Conservation (phyloP, 116 monocot species). For the Posidonia oceanica region DNA sequence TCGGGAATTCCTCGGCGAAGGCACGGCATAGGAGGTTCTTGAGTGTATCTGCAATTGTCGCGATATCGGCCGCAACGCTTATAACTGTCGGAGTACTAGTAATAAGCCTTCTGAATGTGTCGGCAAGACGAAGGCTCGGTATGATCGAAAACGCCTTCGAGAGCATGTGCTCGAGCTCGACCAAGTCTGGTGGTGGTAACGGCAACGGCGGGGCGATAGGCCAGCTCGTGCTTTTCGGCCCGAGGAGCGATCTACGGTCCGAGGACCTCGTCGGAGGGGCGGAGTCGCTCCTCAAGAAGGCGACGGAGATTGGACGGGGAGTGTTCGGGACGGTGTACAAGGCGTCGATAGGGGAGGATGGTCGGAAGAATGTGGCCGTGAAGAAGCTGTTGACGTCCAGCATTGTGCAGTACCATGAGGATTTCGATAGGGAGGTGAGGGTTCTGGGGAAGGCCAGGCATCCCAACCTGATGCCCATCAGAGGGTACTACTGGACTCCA, state of each 20-base stretch:
- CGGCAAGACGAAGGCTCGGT: slow-evolving; percentile 35
- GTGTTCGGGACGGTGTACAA: slow-evolving; percentile 57
- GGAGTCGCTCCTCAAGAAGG: slow-evolving; percentile 41
- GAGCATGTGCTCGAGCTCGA: slow-evolving; percentile 55
- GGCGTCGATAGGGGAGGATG: slow-evolving; percentile 28
- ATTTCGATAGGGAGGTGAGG: slow-evolving; percentile 69
- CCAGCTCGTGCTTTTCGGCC: slow-evolving; percentile 44
- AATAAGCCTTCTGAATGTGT: slow-evolving; percentile 47
- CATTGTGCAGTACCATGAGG: slow-evolving; percentile 47
- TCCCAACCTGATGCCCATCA: slow-evolving; percentile 57
- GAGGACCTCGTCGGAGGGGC: slow-evolving; percentile 40
- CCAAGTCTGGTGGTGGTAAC: slow-evolving; percentile 16
- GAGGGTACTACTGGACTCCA: slow-evolving; percentile 85
- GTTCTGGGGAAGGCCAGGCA: slow-evolving; percentile 57
- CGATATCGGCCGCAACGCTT: slow-evolving; percentile 47
- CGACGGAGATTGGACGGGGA: slow-evolving; percentile 59
- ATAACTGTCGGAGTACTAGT: slow-evolving; percentile 45
- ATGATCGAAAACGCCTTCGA: slow-evolving; percentile 48
- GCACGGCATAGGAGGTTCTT: slow-evolving; percentile 32
- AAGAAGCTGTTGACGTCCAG: slow-evolving; percentile 43
- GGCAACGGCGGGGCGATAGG: slow-evolving; percentile 36
- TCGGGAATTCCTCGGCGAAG: background rate
- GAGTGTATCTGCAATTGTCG: slow-evolving; percentile 53
- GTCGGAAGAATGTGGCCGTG: slow-evolving; percentile 34
- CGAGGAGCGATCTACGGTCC: slow-evolving; percentile 20